Evolutionary conservation across 2,329 filamentous ascomycete genomes (phyloP).

Genomic region (Xylaria polymorpha): DNA sequence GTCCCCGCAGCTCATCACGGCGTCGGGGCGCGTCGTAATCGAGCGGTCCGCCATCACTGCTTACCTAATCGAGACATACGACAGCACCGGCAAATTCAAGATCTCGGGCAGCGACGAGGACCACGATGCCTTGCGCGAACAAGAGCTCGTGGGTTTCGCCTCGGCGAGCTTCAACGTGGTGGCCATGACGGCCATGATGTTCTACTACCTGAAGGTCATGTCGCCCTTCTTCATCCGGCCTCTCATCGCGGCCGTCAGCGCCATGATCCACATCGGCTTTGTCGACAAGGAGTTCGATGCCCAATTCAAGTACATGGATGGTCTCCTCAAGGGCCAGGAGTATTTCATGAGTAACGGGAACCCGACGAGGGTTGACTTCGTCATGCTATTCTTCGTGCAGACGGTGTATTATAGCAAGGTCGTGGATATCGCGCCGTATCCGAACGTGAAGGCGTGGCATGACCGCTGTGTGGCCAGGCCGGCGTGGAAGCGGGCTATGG

Average conservation of each 20-base stretch:
- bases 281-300: slow-evolving; percentile 39
- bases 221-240: slow-evolving; percentile 40
- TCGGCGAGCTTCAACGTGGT: slow-evolving; percentile 30
- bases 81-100: slow-evolving; percentile 37
- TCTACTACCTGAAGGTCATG: slow-evolving; percentile 24
- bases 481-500: slow-evolving; percentile 40
- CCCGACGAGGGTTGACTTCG: slow-evolving; percentile 40
- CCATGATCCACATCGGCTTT: slow-evolving; percentile 33
- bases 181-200: slow-evolving; percentile 29
- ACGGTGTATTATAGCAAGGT: slow-evolving; percentile 25
- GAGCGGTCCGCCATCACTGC: slow-evolving; percentile 41
- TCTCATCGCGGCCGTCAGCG: slow-evolving; percentile 27
- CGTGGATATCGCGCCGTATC: slow-evolving; percentile 38
- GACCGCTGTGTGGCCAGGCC: slow-evolving; percentile 37
- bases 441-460: slow-evolving; percentile 38
- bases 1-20: slow-evolving; percentile 40
- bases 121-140: slow-evolving; percentile 38
- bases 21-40: slow-evolving; percentile 35
- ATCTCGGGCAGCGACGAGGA: slow-evolving; percentile 26
- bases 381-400: slow-evolving; percentile 39
- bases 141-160: slow-evolving; percentile 39
- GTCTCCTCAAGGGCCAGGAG: slow-evolving; percentile 27
- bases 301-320: slow-evolving; percentile 33
- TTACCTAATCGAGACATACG: slow-evolving; percentile 43
- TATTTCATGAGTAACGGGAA: slow-evolving; percentile 38